phyloP scores from a whole-genome alignment of 2,329 filamentous ascomycete species.

The Chaetomiaceae sp. region DNA sequence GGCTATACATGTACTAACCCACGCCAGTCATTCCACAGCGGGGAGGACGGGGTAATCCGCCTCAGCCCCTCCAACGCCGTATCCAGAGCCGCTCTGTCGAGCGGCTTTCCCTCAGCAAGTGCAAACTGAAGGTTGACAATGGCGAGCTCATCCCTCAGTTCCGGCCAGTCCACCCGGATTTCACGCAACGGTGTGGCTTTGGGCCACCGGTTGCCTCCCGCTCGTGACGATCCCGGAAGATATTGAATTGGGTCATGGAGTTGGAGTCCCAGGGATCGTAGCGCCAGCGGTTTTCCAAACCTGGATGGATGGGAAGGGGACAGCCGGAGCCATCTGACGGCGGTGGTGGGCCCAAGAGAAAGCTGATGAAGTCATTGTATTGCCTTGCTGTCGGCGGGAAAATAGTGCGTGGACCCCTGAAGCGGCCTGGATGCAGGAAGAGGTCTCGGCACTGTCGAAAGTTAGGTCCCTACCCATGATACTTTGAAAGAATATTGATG shows the following conservation, averaged over 20 bases:
- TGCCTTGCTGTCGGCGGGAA: neutral
- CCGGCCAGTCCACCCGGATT: neutral
- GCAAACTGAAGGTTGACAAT: neutral
- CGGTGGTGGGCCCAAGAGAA: neutral
- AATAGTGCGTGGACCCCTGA: slow-evolving; percentile 5
- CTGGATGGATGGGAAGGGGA: neutral
- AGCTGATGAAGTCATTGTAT: neutral
- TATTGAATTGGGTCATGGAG: neutral
- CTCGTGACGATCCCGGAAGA: slow-evolving; percentile 5
- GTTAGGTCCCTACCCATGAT: neutral
- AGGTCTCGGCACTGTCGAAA: slow-evolving; percentile 5
- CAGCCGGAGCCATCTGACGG: neutral
- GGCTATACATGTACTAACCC: no score
- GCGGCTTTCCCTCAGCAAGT: neutral
- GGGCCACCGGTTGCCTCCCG: neutral
- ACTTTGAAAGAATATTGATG: no score
- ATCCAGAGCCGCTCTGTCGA: neutral
- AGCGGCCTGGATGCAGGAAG: slow-evolving; percentile 4
- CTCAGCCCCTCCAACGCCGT: neutral
- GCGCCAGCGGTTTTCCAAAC: neutral
- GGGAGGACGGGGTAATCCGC: slow-evolving; percentile 5
- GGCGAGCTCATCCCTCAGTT: neutral
- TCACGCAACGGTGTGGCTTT: neutral
- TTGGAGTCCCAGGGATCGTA: neutral
- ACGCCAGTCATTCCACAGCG: neutral